A percentile compares a stretch with the other conserved stretches of the same genome.
phyloP scores from a whole-genome alignment of 2,329 filamentous ascomycete species.

The Decorospora gaudefroyi region DNA sequence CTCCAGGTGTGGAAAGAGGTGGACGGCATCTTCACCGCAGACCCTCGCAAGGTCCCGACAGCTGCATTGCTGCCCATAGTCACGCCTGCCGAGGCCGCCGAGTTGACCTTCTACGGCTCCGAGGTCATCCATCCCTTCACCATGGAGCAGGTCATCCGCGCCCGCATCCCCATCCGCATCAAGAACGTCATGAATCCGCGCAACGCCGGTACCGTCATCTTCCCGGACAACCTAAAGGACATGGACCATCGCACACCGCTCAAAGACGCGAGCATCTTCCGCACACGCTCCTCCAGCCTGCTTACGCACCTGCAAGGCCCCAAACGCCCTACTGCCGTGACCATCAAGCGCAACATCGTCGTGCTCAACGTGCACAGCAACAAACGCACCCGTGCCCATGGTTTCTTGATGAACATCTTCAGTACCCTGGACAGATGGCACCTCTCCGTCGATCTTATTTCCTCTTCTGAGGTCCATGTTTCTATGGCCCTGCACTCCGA shows the following conservation, averaged over 20 bases:
- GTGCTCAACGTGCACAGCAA: constrained; percentile 99
- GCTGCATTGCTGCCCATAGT: constrained; percentile 87
- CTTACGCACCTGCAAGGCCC: constrained; percentile 53
- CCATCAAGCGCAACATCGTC: constrained; percentile 95
- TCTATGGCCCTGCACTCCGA: constrained; percentile 94
- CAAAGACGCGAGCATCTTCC: constrained; percentile 62
- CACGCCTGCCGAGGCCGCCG: constrained; percentile 91
- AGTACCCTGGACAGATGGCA: constrained; percentile 83
- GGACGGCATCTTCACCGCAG: constrained; percentile 87
- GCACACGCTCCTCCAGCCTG: constrained; percentile 53
- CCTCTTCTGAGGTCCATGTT: constrained; percentile 94
- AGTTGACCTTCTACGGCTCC: constrained; percentile 75
- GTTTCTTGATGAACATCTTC: constrained; percentile 94
- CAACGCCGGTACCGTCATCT: constrained; percentile 77
- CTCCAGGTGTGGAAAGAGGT: constrained; percentile 99
- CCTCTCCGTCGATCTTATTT: constrained; percentile 93
- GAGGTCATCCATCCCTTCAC: constrained; percentile 99
- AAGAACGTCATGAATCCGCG: constrained; percentile 90
- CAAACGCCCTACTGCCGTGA: constrained; percentile 69
- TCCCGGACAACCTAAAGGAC: constrained; percentile 70
- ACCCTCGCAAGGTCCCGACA: constrained; percentile 87
- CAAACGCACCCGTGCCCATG: constrained; percentile 92
- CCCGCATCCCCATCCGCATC: constrained; percentile 83
- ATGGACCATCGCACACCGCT: constrained; percentile 59
- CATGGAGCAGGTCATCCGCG: constrained; percentile 86